A percentile compares a stretch with the other conserved stretches of the same genome.
Evolutionary conservation across 148 eudicot genomes (phyloP).

Genomic region (Camellia sinensis): DNA sequence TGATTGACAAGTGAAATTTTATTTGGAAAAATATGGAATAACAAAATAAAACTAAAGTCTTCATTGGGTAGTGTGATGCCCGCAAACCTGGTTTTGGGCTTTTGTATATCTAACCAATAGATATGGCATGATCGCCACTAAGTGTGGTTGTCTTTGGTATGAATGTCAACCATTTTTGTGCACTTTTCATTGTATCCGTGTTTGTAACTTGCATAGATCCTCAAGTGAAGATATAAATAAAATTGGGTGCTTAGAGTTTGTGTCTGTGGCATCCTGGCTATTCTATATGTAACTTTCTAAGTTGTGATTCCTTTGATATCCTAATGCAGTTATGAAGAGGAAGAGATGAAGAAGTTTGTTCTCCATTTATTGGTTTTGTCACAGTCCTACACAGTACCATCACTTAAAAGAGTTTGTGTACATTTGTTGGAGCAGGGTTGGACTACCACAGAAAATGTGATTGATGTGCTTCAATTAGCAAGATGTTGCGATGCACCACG

Average conservation of each 20-base stretch:
- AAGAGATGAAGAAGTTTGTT: conserved; percentile 66
- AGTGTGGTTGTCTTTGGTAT: background rate
- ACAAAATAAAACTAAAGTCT: background rate
- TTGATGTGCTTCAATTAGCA: conserved; percentile 78
- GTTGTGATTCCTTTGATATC: conserved; percentile 10
- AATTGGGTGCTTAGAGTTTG: background rate
- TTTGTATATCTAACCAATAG: background rate
- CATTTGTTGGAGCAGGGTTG: conserved; percentile 53
- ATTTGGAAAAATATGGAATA: background rate
- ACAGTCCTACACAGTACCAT: conserved; percentile 54
- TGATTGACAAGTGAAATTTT: background rate
- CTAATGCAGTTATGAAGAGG: conserved; percentile 62
- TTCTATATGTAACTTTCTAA: background rate
- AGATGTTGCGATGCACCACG: conserved; percentile 68
- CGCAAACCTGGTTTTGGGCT: background rate
- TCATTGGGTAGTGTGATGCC: background rate
- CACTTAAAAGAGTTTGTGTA: conserved; percentile 56
- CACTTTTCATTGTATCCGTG: background rate
- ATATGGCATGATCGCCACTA: background rate
- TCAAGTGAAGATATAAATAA: background rate
- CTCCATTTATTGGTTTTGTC: conserved; percentile 77
- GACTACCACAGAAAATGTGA: conserved; percentile 58
- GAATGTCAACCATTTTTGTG: background rate
- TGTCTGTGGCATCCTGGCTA: background rate
- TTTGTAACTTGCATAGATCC: background rate